Conservation (phyloP, 352 stramenopile genomes). For the Phytophthora pisi region DNA sequence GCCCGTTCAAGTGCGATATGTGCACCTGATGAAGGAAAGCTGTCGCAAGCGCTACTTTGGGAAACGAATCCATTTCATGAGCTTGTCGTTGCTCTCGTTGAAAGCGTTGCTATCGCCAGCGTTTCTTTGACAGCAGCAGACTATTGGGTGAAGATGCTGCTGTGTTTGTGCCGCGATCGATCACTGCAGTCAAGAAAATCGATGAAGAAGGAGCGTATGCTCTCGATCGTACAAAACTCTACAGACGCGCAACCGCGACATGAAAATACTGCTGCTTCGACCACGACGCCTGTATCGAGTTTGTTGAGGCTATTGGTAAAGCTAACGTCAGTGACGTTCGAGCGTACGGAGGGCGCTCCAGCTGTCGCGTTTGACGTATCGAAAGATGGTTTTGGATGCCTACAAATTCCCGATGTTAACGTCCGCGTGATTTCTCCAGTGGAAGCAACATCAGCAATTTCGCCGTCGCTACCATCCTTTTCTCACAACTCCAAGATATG, state of each 20-base stretch:
- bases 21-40: background rate
- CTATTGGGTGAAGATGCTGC: constrained; percentile 36
- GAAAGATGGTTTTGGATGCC: constrained; percentile 63
- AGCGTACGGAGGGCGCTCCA: constrained; percentile 21
- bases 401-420: constrained; percentile 72
- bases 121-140: constrained; percentile 27
- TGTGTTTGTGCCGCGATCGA: constrained; percentile 23
- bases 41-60: constrained; percentile 35
- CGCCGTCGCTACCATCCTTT: constrained; percentile 39
- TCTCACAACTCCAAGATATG: constrained; percentile 56
- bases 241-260: background rate
- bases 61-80: constrained; percentile 35
- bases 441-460: constrained; percentile 18
- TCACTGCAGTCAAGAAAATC: constrained; percentile 8
- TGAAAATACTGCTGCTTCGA: background rate
- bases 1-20: background rate
- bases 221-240: background rate
- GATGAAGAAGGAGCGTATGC: background rate
- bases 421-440: constrained; percentile 22
- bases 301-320: constrained; percentile 32
- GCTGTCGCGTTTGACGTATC: constrained; percentile 57
- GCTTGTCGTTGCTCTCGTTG: constrained; percentile 21
- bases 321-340: constrained; percentile 30
- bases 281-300: constrained; percentile 5
- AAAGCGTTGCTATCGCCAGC: constrained; percentile 28